Evolutionary conservation across 805 yeast genomes (phyloP).

Genomic region (Saturnispora sekii): DNA sequence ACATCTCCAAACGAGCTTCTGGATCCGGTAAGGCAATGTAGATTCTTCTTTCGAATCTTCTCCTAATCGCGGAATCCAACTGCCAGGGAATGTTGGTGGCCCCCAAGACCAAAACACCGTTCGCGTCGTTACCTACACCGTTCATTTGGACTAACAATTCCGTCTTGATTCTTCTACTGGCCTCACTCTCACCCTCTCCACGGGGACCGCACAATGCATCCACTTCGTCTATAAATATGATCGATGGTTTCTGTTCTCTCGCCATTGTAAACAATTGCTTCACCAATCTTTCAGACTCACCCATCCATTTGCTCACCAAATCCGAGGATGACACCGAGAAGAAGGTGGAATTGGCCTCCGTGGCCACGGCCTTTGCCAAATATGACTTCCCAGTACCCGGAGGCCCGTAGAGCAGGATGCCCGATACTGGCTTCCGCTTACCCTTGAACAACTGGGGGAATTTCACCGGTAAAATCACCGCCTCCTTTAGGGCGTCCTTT

Average conservation of each 20-base stretch:
- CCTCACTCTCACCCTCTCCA: constrained; percentile 97
- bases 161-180: constrained; percentile 90
- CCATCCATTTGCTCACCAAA: constrained; percentile 98
- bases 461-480: constrained; percentile 91
- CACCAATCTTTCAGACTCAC: constrained; percentile 92
- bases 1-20: constrained; percentile 90
- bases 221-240: constrained; percentile 94
- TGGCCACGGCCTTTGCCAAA: constrained; percentile 96
- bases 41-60: constrained; percentile 92
- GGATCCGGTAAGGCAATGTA: constrained; percentile 91
- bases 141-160: constrained; percentile 96
- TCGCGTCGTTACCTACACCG: constrained; percentile 93
- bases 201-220: constrained; percentile 97
- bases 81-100: constrained; percentile 99
- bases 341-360: constrained; percentile 95
- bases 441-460: constrained; percentile 95
- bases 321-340: constrained; percentile 95
- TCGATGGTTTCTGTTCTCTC: constrained; percentile 89
- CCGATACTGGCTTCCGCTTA: constrained; percentile 85
- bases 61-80: constrained; percentile 91
- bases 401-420: constrained; percentile 81
- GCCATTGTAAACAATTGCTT: constrained; percentile 95
- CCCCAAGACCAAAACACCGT: constrained; percentile 88
- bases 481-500: constrained; percentile 93
- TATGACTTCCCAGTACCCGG: constrained; percentile 99